Conservation (phyloP, 2,329 filamentous ascomycete genomes). For the Diaporthe eres region DNA sequence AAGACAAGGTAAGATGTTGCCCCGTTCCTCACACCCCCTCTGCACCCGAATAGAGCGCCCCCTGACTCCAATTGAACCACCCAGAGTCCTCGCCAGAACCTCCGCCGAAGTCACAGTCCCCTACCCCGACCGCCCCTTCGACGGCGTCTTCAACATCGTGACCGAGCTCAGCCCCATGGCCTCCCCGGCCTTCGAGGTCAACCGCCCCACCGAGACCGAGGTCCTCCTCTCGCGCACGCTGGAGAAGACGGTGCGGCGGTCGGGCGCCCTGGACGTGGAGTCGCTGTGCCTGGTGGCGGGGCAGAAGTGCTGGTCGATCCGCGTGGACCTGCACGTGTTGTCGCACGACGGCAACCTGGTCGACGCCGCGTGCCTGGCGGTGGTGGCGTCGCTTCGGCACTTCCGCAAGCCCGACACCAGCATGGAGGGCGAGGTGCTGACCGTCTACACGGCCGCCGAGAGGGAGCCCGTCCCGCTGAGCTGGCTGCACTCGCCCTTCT, state of each 20-base stretch:
- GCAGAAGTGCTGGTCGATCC: constrained; percentile 90
- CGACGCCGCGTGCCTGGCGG: constrained; percentile 87
- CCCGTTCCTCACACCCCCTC: neutral
- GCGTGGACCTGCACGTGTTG: constrained; percentile 92
- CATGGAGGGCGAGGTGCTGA: constrained; percentile 87
- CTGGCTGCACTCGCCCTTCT: constrained; percentile 92
- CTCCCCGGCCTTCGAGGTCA: constrained; percentile 89
- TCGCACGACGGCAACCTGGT: constrained; percentile 92
- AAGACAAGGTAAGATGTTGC: constrained; percentile 81
- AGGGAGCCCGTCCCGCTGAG: constrained; percentile 91
- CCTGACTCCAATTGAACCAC: constrained; percentile 35
- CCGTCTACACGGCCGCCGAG: constrained; percentile 86
- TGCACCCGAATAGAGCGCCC: neutral
- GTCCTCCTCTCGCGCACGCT: constrained; percentile 88
- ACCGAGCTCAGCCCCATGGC: constrained; percentile 95
- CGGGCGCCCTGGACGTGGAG: constrained; percentile 93
- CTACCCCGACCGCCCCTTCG: constrained; percentile 89
- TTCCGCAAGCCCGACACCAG: constrained; percentile 92
- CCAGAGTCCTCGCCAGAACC: constrained; percentile 85
- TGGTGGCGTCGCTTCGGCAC: constrained; percentile 90
- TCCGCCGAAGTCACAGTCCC: constrained; percentile 91
- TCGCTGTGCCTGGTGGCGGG: constrained; percentile 94
- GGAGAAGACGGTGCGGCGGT: constrained; percentile 94
- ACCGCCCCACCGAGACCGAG: constrained; percentile 86
- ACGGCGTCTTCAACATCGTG: constrained; percentile 93